These are phyloP conservation scores for Mycena venus DNA, from an alignment of 768 basidiomycete genomes.

Conservation along the genomic window DNA sequence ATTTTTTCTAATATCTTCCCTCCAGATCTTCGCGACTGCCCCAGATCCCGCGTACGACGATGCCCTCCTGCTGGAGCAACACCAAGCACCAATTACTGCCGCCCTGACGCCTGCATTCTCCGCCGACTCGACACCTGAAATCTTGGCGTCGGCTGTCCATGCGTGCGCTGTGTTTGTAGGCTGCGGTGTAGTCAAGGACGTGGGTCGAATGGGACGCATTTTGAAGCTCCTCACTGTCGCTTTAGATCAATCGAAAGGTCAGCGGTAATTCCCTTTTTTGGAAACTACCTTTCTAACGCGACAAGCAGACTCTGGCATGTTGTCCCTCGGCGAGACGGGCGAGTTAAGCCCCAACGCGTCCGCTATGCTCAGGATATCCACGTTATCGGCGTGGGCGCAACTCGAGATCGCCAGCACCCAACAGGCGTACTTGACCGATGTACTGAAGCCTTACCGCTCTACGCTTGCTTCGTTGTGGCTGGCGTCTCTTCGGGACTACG, in stretches of 20 bases:
- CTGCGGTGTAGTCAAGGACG: constrained; percentile 93
- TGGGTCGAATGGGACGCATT: constrained; percentile 93
- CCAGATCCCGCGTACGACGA: constrained; percentile 96
- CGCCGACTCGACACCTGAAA: constrained; percentile 95
- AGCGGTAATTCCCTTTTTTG: constrained; percentile 21
- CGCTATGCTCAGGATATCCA: constrained; percentile 93
- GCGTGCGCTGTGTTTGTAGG: constrained; percentile 97
- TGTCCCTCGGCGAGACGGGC: constrained; percentile 87
- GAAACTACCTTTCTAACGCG: constrained; percentile 12
- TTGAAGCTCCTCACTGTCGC: constrained; percentile 89
- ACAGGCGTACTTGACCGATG: constrained; percentile 82
- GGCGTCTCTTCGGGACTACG: constrained; percentile 90
- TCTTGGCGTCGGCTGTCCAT: constrained; percentile 91
- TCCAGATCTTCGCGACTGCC: constrained; percentile 86
- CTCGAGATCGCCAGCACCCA: constrained; percentile 82
- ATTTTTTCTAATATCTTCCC: constrained; percentile 14
- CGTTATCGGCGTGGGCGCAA: constrained; percentile 96
- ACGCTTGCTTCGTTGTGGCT: constrained; percentile 90
- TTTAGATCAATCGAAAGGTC: constrained; percentile 92
- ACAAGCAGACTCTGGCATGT: constrained; percentile 79
- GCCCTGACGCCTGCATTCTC: constrained; percentile 98
- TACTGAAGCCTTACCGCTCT: constrained; percentile 84
- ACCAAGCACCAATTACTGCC: constrained; percentile 98
- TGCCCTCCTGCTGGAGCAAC: constrained; percentile 91
- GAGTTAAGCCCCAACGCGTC: constrained; percentile 95